Percentiles rank a stretch among this genome's conserved stretches.
phyloP scores from a whole-genome alignment of 169 alveolate genomes.

The Plasmodium coatneyi region DNA sequence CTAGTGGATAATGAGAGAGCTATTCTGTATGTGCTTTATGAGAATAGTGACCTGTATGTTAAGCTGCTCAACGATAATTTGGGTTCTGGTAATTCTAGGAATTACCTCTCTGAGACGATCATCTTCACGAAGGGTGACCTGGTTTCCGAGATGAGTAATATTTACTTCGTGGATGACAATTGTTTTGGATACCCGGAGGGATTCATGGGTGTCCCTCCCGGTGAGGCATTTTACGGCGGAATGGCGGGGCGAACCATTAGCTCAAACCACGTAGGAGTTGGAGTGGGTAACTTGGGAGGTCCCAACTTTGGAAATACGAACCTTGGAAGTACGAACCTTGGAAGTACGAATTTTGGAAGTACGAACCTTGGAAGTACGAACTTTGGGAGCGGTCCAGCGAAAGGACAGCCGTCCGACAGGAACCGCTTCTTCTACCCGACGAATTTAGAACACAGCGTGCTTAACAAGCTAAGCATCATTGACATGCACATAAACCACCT shows the following conservation, averaged over 20 bases:
- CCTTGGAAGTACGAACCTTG: background rate
- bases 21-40: constrained; percentile 46
- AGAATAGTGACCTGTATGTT: constrained; percentile 48
- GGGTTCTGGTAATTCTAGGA: background rate
- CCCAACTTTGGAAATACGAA: background rate
- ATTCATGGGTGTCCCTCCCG: background rate
- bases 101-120: constrained; percentile 59
- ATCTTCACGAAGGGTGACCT: constrained; percentile 27
- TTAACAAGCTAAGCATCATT: constrained; percentile 35
- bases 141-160: constrained; percentile 8
- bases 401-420: background rate
- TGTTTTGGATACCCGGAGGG: background rate
- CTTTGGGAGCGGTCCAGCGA: background rate
- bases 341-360: background rate
- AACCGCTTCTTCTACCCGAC: background rate
- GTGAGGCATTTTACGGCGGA: background rate
- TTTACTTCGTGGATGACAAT: constrained; percentile 41
- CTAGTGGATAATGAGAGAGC: constrained; percentile 69
- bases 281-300: background rate
- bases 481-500: constrained; percentile 47
- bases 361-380: background rate
- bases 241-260: background rate
- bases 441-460: background rate
- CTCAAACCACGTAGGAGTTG: background rate
- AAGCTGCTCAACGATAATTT: background rate